These are phyloP conservation scores for Heimioporus retisporus DNA, from an alignment of 1,284 basidiomycete genomes.

Conservation along the genomic window DNA sequence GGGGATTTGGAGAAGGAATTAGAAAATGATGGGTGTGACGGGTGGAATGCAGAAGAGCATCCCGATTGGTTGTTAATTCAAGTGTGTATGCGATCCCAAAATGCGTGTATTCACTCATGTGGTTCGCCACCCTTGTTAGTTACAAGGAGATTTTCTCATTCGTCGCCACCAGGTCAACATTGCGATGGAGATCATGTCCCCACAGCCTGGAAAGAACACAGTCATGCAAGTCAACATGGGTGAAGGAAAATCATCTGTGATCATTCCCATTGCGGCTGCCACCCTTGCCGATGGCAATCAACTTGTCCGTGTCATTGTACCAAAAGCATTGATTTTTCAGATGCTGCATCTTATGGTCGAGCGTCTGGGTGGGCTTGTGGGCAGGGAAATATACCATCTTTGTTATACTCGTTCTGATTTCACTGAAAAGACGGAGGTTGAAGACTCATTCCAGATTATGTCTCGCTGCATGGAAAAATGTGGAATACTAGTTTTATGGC, in stretches of 20 bases:
- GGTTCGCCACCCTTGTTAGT: conserved; percentile 32
- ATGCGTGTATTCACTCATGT: too few species aligned
- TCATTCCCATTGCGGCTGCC: not conserved
- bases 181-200: not conserved
- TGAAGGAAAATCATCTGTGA: conserved; percentile 3
- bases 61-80: too few species aligned
- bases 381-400: conserved; percentile 6
- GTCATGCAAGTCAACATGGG: conserved; percentile 1
- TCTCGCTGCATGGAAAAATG: too few species aligned
- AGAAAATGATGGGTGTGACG: too few species aligned
- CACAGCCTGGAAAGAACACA: not conserved
- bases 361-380: conserved; percentile 3
- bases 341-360: conserved; percentile 3
- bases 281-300: not conserved
- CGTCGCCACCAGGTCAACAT: not conserved
- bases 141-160: conserved; percentile 39
- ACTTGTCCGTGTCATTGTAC: conserved; percentile 1
- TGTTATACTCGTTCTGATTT: not conserved
- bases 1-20: conserved; percentile 30
- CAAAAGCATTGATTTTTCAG: not conserved
- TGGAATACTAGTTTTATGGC: too few species aligned
- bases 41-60: too few species aligned
- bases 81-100: not conserved
- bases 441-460: not conserved
- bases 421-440: too few species aligned